phyloP scores from a whole-genome alignment of 1,284 basidiomycete species.

The Cutaneotrichosporon daszewskae region DNA sequence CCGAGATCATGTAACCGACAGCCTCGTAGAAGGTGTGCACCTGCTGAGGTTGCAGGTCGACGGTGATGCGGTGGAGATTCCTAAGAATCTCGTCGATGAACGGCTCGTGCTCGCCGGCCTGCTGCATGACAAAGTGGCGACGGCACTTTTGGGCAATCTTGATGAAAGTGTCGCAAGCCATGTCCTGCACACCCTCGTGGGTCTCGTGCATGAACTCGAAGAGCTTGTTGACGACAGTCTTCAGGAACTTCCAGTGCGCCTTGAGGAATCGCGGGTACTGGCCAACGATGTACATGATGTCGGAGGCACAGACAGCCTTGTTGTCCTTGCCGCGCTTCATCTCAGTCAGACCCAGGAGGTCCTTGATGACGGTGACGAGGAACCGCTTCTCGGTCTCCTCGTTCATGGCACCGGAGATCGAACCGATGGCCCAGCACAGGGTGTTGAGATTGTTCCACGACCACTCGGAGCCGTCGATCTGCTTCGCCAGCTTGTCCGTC shows the following conservation, averaged over 20 bases:
- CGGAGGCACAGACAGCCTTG: slow-evolving; percentile 98
- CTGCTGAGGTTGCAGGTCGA: slow-evolving; percentile 91
- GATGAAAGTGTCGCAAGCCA: slow-evolving; percentile 99
- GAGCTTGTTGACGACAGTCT: slow-evolving; percentile 99
- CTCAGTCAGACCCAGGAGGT: slow-evolving; percentile 91
- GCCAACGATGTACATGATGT: slow-evolving; percentile 99
- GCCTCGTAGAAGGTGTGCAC: slow-evolving; percentile 98
- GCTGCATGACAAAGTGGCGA: slow-evolving; percentile 97
- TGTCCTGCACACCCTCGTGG: slow-evolving; percentile 99
- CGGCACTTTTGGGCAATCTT: slow-evolving; percentile 99
- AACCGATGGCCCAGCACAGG: slow-evolving; percentile 99
- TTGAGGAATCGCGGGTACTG: slow-evolving; percentile 99
- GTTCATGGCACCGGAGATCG: slow-evolving; percentile 98
- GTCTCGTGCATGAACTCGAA: slow-evolving; percentile 99
- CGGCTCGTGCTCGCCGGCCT: slow-evolving; percentile 93
- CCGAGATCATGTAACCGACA: slow-evolving; percentile 98
- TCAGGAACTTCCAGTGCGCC: slow-evolving; percentile 99
- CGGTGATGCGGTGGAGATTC: slow-evolving; percentile 85
- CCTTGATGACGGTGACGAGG: slow-evolving; percentile 98
- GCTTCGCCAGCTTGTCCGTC: slow-evolving; percentile 92
- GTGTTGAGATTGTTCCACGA: slow-evolving; percentile 99
- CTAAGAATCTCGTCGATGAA: slow-evolving; percentile 98
- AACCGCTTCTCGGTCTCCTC: slow-evolving; percentile 99
- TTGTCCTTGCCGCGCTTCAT: slow-evolving; percentile 99
- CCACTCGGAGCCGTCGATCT: slow-evolving; percentile 97